A percentile compares a stretch with the other conserved stretches of the same genome.
Evolutionary conservation across 345 rosid genomes (phyloP).

Genomic region (Moricandia moricandioides): DNA sequence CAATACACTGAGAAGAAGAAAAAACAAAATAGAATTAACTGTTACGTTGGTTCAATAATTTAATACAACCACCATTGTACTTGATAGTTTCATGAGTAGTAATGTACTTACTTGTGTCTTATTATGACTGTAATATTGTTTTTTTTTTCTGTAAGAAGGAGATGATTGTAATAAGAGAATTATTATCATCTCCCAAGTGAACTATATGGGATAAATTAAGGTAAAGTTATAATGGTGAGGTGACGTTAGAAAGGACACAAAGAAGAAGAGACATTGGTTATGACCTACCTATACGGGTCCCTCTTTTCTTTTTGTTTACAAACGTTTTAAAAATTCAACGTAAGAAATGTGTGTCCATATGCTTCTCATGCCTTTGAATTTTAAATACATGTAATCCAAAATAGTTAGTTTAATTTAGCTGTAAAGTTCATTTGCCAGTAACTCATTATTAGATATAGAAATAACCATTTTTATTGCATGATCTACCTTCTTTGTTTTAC

Average conservation of each 20-base stretch:
- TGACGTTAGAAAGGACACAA: slow-evolving; percentile 29
- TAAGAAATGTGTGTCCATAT: slow-evolving; percentile 5
- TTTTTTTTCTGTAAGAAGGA: background rate
- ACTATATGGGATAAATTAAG: background rate
- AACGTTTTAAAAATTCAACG: background rate
- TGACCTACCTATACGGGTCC: background rate
- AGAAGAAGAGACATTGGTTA: slow-evolving; percentile 14
- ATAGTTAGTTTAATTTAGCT: slow-evolving; percentile 5
- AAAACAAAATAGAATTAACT: background rate
- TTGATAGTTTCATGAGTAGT: background rate
- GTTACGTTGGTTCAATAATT: background rate
- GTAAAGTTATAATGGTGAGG: slow-evolving; percentile 9
- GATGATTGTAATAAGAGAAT: background rate
- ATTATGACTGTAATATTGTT: background rate
- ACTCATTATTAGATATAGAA: background rate
- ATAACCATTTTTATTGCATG: background rate
- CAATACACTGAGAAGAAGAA: background rate
- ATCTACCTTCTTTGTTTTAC: background rate
- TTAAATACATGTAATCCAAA: background rate
- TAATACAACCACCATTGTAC: background rate
- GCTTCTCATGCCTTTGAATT: slow-evolving; percentile 5
- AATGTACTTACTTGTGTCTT: slow-evolving; percentile 1
- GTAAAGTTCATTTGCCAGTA: slow-evolving; percentile 15
- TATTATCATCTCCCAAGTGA: background rate
- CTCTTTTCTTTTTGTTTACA: background rate